These are phyloP conservation scores for Wickerhamiella pararugosa DNA, from an alignment of 1,139 yeast genomes.

Conservation along the genomic window DNA sequence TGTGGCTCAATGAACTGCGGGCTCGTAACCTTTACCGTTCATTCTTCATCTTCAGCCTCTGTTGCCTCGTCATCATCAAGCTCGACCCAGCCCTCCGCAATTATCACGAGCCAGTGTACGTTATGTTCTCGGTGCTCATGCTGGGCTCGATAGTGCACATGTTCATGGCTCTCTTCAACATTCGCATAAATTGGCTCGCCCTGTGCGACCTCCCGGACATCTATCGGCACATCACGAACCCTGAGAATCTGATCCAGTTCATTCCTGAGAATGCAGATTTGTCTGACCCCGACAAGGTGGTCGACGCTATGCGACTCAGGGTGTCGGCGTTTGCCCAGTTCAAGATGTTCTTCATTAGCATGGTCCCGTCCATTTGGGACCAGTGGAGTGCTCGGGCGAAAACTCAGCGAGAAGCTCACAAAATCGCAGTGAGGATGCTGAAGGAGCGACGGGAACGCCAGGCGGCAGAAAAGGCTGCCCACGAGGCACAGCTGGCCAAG, in stretches of 20 bases:
- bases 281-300: background rate
- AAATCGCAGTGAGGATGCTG: background rate
- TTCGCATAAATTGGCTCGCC: background rate
- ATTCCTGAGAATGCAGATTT: background rate
- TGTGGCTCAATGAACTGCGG: background rate
- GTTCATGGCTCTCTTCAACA: background rate
- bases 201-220: conserved; percentile 1
- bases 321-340: background rate
- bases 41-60: background rate
- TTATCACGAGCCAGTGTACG: no score
- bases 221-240: background rate
- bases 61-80: no score
- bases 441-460: no score
- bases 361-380: conserved; percentile 3
- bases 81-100: no score
- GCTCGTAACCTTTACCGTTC: background rate
- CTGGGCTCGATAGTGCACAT: background rate
- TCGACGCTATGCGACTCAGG: background rate
- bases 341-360: background rate
- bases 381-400: background rate
- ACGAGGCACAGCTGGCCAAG: no score
- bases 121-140: background rate
- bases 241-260: background rate
- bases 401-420: background rate
- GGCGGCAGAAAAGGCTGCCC: background rate